Percentiles rank a stretch among this genome's conserved stretches.
Conservation (phyloP, 2,329 filamentous ascomycete genomes). For the Aurifilum marmelostoma region DNA sequence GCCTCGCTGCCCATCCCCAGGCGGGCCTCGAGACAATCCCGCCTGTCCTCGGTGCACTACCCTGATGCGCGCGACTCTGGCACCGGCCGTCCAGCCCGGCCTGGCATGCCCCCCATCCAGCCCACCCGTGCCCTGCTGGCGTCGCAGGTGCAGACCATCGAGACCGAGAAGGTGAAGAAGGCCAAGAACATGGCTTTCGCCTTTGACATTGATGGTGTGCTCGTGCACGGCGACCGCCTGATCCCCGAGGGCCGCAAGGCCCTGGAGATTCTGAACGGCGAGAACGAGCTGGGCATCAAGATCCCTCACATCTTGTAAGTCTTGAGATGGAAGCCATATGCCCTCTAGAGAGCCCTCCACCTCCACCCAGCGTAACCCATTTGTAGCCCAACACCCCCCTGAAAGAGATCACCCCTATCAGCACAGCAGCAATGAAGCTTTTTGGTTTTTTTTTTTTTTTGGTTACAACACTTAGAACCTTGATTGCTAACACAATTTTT, state of each 20-base stretch:
- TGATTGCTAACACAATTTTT: slow-evolving; percentile 7
- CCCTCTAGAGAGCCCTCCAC: no score
- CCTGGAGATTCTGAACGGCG: slow-evolving; percentile 72
- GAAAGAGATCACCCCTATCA: no score
- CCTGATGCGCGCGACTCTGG: slow-evolving; percentile 43
- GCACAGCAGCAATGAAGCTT: no score
- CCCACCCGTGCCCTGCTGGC: slow-evolving; percentile 69
- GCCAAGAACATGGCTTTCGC: slow-evolving; percentile 83
- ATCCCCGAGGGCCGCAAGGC: slow-evolving; percentile 69
- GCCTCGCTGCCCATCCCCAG: slow-evolving; percentile 72
- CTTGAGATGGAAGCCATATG: neutral
- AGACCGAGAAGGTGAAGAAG: slow-evolving; percentile 65
- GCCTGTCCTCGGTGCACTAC: slow-evolving; percentile 62
- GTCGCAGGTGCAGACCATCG: slow-evolving; percentile 70
- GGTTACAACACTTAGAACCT: no score
- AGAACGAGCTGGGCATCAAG: slow-evolving; percentile 78
- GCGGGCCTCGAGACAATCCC: slow-evolving; percentile 65
- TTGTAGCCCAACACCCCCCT: no score
- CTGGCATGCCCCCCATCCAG: slow-evolving; percentile 62
- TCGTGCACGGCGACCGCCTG: slow-evolving; percentile 72
- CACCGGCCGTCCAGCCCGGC: slow-evolving; percentile 50
- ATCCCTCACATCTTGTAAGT: slow-evolving; percentile 68
- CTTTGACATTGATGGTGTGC: slow-evolving; percentile 78
- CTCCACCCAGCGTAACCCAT: no score
- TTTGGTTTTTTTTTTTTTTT: no score